Evolutionary conservation across 306 rosid genomes (phyloP).

Genomic region (Prosopis cineraria): DNA sequence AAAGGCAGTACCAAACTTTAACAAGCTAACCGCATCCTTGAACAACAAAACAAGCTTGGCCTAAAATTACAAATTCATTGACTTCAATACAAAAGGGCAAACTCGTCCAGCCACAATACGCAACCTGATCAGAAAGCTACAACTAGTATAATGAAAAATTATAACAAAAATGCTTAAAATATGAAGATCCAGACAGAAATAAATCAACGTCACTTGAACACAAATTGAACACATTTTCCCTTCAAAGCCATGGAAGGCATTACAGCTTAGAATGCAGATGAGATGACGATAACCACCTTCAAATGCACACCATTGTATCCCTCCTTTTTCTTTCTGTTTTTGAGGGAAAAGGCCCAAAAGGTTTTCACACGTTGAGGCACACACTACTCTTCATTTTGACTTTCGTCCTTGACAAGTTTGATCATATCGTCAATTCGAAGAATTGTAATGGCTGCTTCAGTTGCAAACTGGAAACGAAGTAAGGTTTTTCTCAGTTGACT

Average conservation of each 20-base stretch:
- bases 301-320: conserved; percentile 23
- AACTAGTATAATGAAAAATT: not conserved
- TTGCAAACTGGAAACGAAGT: conserved; percentile 68
- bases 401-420: conserved; percentile 87
- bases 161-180: not conserved
- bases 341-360: conserved; percentile 2
- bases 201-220: conserved; percentile 16
- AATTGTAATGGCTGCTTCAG: conserved; percentile 96
- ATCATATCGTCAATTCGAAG: conserved; percentile 99
- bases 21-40: no score
- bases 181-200: not conserved
- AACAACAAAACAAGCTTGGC: no score
- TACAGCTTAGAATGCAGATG: not conserved
- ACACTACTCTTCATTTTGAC: conserved; percentile 58
- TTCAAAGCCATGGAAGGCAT: conserved; percentile 28
- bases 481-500: not conserved
- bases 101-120: conserved; percentile 1
- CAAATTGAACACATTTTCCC: conserved; percentile 19
- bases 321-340: not conserved
- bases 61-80: no score
- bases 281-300: no score
- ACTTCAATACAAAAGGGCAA: not conserved
- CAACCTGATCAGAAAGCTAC: conserved; percentile 29
- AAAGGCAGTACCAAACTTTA: no score
- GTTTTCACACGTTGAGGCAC: not conserved